Base-by-base conservation (phyloP, 257 asterid genomes). In the Nicotiana sylvestris region DNA sequence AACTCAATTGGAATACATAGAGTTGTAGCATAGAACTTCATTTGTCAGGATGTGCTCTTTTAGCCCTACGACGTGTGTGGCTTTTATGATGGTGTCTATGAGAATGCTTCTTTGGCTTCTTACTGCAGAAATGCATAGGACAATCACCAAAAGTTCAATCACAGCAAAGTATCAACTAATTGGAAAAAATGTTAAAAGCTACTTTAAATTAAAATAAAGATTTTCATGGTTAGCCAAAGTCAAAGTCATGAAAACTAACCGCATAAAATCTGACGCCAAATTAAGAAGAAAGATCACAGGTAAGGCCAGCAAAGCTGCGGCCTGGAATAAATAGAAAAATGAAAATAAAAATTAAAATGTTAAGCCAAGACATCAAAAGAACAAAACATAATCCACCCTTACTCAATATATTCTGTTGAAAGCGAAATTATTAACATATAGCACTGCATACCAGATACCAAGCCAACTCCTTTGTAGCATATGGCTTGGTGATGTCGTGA, bases 11-110 rank as follows among this genome's bases (percentile, higher is more conserved):
- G 82, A 39, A 70, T 69, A 56, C 11, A 30, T 13, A 9, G 43
- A 46, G 66, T 67, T 55, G 61, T 70, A 33, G 65, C 55, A n/a
- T 3, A 56, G 61, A 74, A 46, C 46, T 69, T 89, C 86, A 80
- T 55, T 82, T 83, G 57, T 82, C 85, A 66, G 82, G 32, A 80
- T 89, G 86, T 5, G 10, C 81, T 68, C 88, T 83, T 82, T 82
- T 89, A 30, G 78, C 76, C 82, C 85, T 83, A 64, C 85, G 88
- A 67, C 86, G 88, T 17, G 86, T 76, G 72, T 86, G 91, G 82
- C 78, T 66, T 79, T 85, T 81, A 57, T 67, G 86, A 56, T 62
- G 86, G 80, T 85, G 84, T 72, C 57, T 83, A 2, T 61, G 88
- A 13, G 77, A 46, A 11, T 55, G 90, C 81, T 81, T 89, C 86